Evolutionary conservation across 2,329 filamentous ascomycete species (phyloP).

Genomic region (Blastomyces percursus): DNA sequence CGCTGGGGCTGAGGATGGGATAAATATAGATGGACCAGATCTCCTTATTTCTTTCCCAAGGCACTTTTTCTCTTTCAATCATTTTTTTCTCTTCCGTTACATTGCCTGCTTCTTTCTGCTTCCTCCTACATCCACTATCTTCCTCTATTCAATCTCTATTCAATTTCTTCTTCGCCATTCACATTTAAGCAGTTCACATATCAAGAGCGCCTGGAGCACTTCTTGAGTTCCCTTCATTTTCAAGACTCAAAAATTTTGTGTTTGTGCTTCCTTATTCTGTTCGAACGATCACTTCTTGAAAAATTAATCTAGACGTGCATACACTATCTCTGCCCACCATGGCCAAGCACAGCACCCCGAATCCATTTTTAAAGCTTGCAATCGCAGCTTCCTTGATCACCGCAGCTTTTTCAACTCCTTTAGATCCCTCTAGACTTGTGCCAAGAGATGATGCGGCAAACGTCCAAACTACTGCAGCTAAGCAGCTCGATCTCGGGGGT

Average conservation of each 20-base stretch:
- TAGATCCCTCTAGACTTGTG: background rate
- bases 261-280: no score
- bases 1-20: background rate
- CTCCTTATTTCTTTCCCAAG: background rate
- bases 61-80: background rate
- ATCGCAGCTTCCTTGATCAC: slow-evolving; percentile 1
- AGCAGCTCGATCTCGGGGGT: background rate
- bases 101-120: background rate
- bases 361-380: background rate
- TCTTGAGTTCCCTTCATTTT: background rate
- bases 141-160: background rate
- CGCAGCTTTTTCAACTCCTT: background rate
- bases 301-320: background rate
- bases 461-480: background rate
- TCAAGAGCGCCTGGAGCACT: slow-evolving; percentile 1
- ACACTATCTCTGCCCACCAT: background rate
- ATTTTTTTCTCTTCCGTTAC: background rate
- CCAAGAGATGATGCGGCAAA: background rate
- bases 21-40: background rate
- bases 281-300: background rate
- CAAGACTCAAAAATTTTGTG: background rate
- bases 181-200: background rate
- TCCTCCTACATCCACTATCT: background rate
- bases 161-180: background rate
- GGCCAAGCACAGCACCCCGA: background rate